Base-by-base conservation (phyloP, 2,329 filamentous ascomycete genomes). In the Cladobotryum mycophilum region DNA sequence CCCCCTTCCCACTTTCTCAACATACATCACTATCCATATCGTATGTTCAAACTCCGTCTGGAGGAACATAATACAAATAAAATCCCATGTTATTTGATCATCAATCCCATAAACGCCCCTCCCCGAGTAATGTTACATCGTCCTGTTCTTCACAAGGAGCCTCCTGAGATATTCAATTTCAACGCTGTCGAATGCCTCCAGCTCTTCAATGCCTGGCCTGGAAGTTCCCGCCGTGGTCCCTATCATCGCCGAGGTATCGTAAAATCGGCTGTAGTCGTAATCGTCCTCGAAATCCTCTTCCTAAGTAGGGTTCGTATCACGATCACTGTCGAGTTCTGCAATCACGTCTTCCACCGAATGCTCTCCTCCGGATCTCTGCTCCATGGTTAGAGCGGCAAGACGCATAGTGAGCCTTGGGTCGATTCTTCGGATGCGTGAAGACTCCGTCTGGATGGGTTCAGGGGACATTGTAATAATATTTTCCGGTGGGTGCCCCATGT, bases 391-490 rank as follows among this genome's bases (percentile, higher is more conserved):
- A 40, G 37, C 37, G 37, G 37, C 37, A 40, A 40, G 37, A 18
- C 37, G 37, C 17, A 40, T 17, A 13, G 13, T 43, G 41, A 51
- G 13, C 25, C 25, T 45, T 36, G 44, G 13, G 37, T 58, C 60
- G 41, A 52, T 51, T 4, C 54, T 49, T 11, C 48, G 45, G 9
- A 51, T 55, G 9, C 64, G 60, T n/a, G 57, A 54, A 33, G 58
- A 61, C 20, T 55, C 54, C 37, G 52, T 45, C 18, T 58, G 56
- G 36, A 60, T 55, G 41, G 62, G 56, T 47, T 67, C 65, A 4
- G 64, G 61, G 25, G 64, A 64, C 38, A 58, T 58, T 63, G 66
- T 67, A 33, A 62, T 58, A 35, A 64, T 59, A 52, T 68, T 64
- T 49, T 60, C 60, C 5, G 60, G 58, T 41, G 60, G 58, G 40